Evolutionary conservation across 495 filamentous ascomycete genomes (phyloP), one percentile per base, ranked within the genome.

Genomic region (Platismatia glauca): DNA sequence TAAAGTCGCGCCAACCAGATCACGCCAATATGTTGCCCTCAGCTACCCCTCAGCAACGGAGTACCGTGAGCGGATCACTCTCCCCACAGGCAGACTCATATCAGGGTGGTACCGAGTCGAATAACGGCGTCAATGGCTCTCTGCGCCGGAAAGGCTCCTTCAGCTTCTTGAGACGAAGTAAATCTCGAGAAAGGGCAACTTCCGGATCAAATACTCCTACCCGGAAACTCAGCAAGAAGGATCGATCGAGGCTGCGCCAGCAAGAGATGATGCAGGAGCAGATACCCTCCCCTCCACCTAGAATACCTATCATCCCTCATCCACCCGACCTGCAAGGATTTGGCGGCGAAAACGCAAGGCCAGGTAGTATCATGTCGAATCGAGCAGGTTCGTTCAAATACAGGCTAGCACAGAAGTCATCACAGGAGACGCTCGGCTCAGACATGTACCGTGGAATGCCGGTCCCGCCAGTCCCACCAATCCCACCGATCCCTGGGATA

Each of bases 141-240:
- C 67, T 70, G 9, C 72, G 69, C 31, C 73, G 73, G 38, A 68
- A 75, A 57, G 80, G 81, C 2, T 80, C 78, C 31, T 74, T 85
- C 50, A 77, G 77, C 50, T 89, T 95, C 71, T 81, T 95, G 57
- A 86, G 88, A 72, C 88, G 90, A 67, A 86, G 84, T 69, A 94
- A 89, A 76, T 93, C 89, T 50, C 86, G 85, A 44, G 89, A 85
- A 73, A 80, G 41, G 64, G 77, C 57, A 67, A 71, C 27, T 69
- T 79, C 65, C 69, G 68, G 55, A 74, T 74, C 67, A 31, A 71
- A 62, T 48, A 65, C 75, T 9, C 82, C 90, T 12, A 79, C 81
- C 52, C 76, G 78, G 71, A 86, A 84, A 71, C 72, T 81, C 62
- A 87, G 81, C 81, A 91, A 88, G 78, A 88, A 84, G 70, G 76